These are phyloP conservation scores for Daldinia vernicosa DNA, from an alignment of 495 filamentous ascomycete species.

Conservation along the genomic window DNA sequence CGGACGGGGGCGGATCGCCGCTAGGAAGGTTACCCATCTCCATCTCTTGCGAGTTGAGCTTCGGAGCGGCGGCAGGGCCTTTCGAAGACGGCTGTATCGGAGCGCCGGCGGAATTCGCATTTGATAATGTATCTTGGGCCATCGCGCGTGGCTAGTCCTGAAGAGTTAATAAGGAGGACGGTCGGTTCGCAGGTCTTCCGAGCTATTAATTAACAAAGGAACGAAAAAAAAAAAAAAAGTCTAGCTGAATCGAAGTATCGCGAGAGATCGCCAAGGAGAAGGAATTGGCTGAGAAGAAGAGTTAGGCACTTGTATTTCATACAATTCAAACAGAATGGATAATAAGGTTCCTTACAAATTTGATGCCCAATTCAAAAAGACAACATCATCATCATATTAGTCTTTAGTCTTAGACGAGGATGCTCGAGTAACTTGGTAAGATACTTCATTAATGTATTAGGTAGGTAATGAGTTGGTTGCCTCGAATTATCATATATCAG, in stretches of 20 bases:
- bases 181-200: neutral
- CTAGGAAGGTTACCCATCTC: constrained; percentile 73
- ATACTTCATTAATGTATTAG: constrained; percentile 13
- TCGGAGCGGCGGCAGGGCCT: constrained; percentile 65
- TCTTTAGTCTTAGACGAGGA: neutral
- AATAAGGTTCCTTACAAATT: neutral
- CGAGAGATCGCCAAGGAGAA: constrained; percentile 7
- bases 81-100: constrained; percentile 64
- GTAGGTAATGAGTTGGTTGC: neutral
- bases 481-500: constrained; percentile 16
- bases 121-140: constrained; percentile 28
- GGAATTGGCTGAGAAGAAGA: constrained; percentile 18
- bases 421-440: neutral
- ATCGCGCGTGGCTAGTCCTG: constrained; percentile 9
- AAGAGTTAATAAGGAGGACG: neutral
- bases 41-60: constrained; percentile 67
- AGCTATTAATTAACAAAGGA: neutral
- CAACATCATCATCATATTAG: neutral
- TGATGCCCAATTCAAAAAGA: constrained; percentile 11
- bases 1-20: constrained; percentile 50
- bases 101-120: constrained; percentile 43
- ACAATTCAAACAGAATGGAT: neutral
- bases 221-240: neutral
- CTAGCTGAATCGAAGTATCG: neutral
- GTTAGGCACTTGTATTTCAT: neutral